Evolutionary conservation across 345 rosid species (phyloP), one percentile per base, ranked within the genome.

Genomic region (Gossypium herbaceum): DNA sequence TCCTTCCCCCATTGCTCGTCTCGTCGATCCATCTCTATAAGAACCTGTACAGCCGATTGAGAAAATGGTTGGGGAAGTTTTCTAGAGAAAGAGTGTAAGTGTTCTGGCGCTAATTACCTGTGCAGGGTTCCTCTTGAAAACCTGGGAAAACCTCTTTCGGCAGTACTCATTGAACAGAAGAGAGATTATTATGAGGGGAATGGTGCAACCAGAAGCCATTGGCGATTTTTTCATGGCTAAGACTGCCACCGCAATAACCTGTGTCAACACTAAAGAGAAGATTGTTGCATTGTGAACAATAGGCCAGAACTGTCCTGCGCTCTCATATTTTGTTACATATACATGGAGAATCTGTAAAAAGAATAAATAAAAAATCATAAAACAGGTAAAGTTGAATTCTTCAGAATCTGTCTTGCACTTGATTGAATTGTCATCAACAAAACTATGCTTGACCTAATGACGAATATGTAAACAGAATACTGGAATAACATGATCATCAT

Each of bases 291-390:
- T 95, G 82, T 95, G 97, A 55, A 83, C 87, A 29, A 94, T 67
- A 50, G 98, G 98, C 99, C 99, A 93, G 72, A 84, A 90, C 44
- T 71, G 90, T 73, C 99, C 99, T 65, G 97, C 90, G 24, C 89
- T 87, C 83, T 95, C 94, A 70, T 93, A 93, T 71, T 82, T 91
- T 55, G 82, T 43, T 9, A 85, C 63, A 57, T 95, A 95, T 9
- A 93, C 99, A 48, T 93, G 89, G 76, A 93, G 82, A 75, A 95
- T 85, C 98, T 95, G 92, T 76, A 81, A 75, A 12, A 43, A 24
- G 12, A 50, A 20, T 6, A 34, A 34, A 44, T 20, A 6, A 43
- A 17, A 8, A 17, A 12, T 47, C 45, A 59, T 25, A 13, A 19
- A 9, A 34, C 44, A 69, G n/a, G 41, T 13, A 12, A 72, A 57